Percentiles rank a stretch among this genome's conserved stretches.
Evolutionary conservation across 1,284 basidiomycete species (phyloP).

Genomic region (Ustilago xerochloae): DNA sequence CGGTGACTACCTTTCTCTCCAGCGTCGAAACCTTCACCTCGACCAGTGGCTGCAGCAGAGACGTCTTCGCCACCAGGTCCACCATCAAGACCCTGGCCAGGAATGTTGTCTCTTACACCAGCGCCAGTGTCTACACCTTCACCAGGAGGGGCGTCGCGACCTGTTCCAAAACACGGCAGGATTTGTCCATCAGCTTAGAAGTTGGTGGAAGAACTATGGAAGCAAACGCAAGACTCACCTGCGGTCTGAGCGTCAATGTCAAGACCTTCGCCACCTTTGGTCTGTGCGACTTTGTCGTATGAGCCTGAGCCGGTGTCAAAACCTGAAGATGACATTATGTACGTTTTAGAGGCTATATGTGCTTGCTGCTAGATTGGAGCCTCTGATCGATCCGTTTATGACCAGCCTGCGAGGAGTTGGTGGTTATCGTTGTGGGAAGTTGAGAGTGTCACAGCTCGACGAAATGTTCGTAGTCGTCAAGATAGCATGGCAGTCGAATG

Average conservation of each 20-base stretch:
- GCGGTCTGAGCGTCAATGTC: slow-evolving; percentile 23
- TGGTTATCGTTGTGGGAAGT: too few relatives aligned
- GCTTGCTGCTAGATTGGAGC: too few relatives aligned
- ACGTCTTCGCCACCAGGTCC: slow-evolving; percentile 15
- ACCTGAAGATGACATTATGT: slow-evolving; percentile 15
- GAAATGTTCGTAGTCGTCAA: too few relatives aligned
- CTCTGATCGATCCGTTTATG: not conserved
- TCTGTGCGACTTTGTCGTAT: slow-evolving; percentile 15
- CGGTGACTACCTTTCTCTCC: slow-evolving; percentile 15
- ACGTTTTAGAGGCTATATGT: too few relatives aligned
- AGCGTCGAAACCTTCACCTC: slow-evolving; percentile 19
- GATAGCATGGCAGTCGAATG: too few relatives aligned
- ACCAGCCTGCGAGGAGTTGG: too few relatives aligned
- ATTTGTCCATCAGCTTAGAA: not conserved
- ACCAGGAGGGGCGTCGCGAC: slow-evolving; percentile 7
- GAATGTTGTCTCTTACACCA: slow-evolving; percentile 13
- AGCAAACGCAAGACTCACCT: not conserved
- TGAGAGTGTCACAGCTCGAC: too few relatives aligned
- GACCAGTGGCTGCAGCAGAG: slow-evolving; percentile 6
- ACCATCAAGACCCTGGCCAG: slow-evolving; percentile 13
- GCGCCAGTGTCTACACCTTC: slow-evolving; percentile 16
- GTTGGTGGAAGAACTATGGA: not conserved
- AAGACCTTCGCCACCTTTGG: slow-evolving; percentile 18
- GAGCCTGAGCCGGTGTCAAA: slow-evolving; percentile 18
- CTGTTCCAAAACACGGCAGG: not conserved